Evolutionary conservation across 345 rosid genomes (phyloP).

Genomic region (Moricandia arvensis): DNA sequence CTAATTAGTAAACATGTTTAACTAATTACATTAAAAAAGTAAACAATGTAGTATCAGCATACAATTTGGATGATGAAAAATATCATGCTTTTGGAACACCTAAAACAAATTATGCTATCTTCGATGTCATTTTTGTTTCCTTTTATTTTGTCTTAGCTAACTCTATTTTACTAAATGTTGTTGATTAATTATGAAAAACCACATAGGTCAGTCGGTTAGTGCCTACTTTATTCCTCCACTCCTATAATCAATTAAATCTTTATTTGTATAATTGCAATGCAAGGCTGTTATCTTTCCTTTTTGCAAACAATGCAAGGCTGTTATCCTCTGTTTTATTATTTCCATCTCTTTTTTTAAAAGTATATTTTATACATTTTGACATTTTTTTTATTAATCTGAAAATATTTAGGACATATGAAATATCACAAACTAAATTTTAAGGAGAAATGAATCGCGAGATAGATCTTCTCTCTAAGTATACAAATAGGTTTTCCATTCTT

Average conservation of each 20-base stretch:
- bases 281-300: not conserved
- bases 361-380: not conserved
- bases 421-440: too few species aligned
- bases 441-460: too few species aligned
- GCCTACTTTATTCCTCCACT: slow-evolving; percentile 17
- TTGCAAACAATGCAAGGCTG: not conserved
- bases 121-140: not conserved
- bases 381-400: too few species aligned
- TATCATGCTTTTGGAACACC: not conserved
- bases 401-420: too few species aligned
- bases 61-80: not conserved
- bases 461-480: too few species aligned
- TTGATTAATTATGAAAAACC: not conserved
- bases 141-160: not conserved
- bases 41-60: not conserved
- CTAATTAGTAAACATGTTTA: too few species aligned
- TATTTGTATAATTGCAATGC: slow-evolving; percentile 4
- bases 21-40: not conserved
- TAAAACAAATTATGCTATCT: too few species aligned
- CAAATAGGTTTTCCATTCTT: too few species aligned
- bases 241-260: not conserved
- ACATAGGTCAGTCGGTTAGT: not conserved
- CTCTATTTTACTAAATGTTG: not conserved
- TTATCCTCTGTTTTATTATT: not conserved
- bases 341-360: not conserved